phyloP scores from a whole-genome alignment of 1,139 yeast genomes.

The Candida pseudocylindracea region DNA sequence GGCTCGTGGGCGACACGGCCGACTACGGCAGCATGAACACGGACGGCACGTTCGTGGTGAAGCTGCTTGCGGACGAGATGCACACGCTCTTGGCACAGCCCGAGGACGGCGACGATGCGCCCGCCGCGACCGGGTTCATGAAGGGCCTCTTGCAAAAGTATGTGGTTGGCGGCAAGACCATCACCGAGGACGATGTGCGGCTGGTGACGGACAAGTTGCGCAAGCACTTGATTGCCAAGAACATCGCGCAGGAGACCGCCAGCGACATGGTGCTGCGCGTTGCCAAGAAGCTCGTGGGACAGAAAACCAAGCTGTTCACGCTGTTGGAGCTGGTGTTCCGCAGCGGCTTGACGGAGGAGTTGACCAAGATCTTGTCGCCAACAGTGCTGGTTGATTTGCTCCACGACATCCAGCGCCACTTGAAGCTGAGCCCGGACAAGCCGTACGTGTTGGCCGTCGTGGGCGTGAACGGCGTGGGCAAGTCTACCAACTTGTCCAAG shows the following conservation, averaged over 20 bases:
- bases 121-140: too few species aligned
- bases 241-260: conserved; percentile 20
- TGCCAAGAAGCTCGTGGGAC: conserved; percentile 13
- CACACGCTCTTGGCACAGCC: too few species aligned
- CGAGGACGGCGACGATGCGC: too few species aligned
- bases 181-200: too few species aligned
- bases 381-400: conserved; percentile 76
- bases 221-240: conserved; percentile 20
- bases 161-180: too few species aligned
- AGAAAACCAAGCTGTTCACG: conserved; percentile 10
- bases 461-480: conserved; percentile 97
- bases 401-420: conserved; percentile 44
- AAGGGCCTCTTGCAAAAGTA: too few species aligned
- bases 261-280: conserved; percentile 8
- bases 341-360: conserved; percentile 48
- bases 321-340: conserved; percentile 10
- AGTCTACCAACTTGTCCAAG: conserved; percentile 71
- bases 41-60: too few species aligned
- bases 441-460: conserved; percentile 94
- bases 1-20: too few species aligned
- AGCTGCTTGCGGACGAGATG: too few species aligned
- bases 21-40: too few species aligned
- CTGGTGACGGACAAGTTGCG: conserved; percentile 9
- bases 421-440: conserved; percentile 10
- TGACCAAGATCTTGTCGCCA: conserved; percentile 74